A percentile compares a stretch with the other conserved stretches of the same genome.
Conservation (phyloP, 2,329 filamentous ascomycete species). For the Berkeleyomyces rouxiae region DNA sequence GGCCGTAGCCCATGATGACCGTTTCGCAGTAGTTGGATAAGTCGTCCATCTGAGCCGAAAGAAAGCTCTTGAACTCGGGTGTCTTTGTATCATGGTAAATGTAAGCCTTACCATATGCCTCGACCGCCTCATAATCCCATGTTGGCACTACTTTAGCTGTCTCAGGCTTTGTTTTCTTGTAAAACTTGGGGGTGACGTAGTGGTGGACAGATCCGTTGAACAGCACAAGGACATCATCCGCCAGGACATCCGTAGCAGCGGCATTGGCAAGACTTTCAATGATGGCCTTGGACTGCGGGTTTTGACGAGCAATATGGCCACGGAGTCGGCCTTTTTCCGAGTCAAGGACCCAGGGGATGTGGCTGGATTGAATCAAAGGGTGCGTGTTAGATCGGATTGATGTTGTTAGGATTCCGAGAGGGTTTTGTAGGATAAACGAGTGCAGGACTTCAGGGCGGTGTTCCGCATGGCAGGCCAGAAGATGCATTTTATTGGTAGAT, state of each 20-base stretch:
- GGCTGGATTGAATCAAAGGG: conserved; percentile 39
- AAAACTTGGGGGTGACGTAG: conserved; percentile 55
- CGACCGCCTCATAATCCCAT: conserved; percentile 52
- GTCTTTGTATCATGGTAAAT: conserved; percentile 27
- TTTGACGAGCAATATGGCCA: conserved; percentile 45
- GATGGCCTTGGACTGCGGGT: conserved; percentile 47
- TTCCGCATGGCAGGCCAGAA: conserved; percentile 38
- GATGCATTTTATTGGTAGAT: conserved; percentile 32
- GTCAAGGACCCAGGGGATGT: conserved; percentile 45
- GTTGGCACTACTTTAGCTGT: conserved; percentile 53
- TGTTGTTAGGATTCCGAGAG: conserved; percentile 46
- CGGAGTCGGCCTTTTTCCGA: conserved; percentile 32
- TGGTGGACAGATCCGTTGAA: conserved; percentile 41
- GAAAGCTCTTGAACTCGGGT: conserved; percentile 30
- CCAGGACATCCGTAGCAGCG: conserved; percentile 19
- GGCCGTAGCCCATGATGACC: conserved; percentile 37
- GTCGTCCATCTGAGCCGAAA: conserved; percentile 35
- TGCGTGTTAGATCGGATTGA: conserved; percentile 34
- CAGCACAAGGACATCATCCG: conserved; percentile 42
- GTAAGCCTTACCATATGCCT: conserved; percentile 42
- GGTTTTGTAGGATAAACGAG: conserved; percentile 40
- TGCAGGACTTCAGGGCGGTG: conserved; percentile 30
- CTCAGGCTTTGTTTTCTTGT: conserved; percentile 44
- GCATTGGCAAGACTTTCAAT: conserved; percentile 27
- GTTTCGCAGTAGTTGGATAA: conserved; percentile 35